Conservation (phyloP, 495 filamentous ascomycete species). For the Aspergillus asperescens region DNA sequence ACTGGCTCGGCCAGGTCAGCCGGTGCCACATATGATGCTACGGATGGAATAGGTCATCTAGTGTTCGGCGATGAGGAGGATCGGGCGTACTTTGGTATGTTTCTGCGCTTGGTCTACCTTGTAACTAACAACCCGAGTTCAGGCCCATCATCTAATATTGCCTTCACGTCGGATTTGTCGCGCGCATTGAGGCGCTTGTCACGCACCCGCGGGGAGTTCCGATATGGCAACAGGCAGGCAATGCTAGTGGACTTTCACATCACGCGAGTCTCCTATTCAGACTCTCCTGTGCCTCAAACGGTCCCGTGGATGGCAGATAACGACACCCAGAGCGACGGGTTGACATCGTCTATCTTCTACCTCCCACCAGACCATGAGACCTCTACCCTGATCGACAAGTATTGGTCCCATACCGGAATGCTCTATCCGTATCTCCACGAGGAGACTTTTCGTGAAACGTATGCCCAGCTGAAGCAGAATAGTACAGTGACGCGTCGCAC, state of each 20-base stretch:
- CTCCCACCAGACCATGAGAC: conserved; percentile 23
- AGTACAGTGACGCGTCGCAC: conserved; percentile 32
- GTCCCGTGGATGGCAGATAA: conserved; percentile 6
- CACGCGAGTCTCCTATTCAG: no score
- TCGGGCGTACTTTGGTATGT: conserved; percentile 43
- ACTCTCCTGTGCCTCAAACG: no score
- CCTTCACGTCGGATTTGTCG: conserved; percentile 37
- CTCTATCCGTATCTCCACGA: conserved; percentile 39
- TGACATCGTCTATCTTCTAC: conserved; percentile 14
- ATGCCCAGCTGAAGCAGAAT: conserved; percentile 29
- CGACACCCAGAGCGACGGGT: background rate
- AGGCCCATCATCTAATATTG: conserved; percentile 48
- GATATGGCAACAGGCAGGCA: no score
- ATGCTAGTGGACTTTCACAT: no score
- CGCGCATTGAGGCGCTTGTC: no score
- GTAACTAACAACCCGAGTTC: background rate
- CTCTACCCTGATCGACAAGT: conserved; percentile 24
- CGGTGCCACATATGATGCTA: conserved; percentile 30
- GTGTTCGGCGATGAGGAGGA: conserved; percentile 41
- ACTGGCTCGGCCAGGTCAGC: conserved; percentile 20
- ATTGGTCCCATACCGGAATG: conserved; percentile 39
- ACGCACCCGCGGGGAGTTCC: no score
- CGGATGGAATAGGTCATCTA: conserved; percentile 42
- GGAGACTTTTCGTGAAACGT: conserved; percentile 32
- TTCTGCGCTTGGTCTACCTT: background rate